Base-by-base conservation (phyloP, 257 asterid genomes). In the Avicennia marina region DNA sequence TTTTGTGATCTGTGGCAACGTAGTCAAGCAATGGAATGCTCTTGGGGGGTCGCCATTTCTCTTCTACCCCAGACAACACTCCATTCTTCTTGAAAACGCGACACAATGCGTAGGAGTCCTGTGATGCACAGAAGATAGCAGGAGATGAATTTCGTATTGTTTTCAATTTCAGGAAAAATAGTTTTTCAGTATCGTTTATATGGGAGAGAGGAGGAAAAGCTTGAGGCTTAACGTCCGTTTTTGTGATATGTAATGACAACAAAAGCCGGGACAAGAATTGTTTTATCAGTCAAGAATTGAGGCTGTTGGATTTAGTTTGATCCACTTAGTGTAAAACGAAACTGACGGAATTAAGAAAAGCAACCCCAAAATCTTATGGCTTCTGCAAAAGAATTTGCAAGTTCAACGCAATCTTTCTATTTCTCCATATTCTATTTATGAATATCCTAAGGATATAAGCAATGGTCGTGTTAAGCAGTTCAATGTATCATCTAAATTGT, bases 1-100 rank as follows among this genome's bases (percentile, higher is more conserved):
- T 85, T 57, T 91, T 82, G 4, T 75, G 86, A 64, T 85, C 88
- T 56, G 43, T 54, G 52, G 63, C 52, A 24, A 57, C 75, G 48
- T 82, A 82, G 20, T 84, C 94, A 17, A 82, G 76, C 59, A 78
- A 45, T 11, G 85, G 71, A 17, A 81, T 38, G 74, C 55, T 75
- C 59, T 86, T 84, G n/a, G n/a, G n/a, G 12, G 87, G 61, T 66
- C 82, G 95, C 11, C 89, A 93, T 72, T 74, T 86, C 36, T 84
- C 96, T 69, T 91, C 98, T 55, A 77, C 66, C 6, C 88, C 96
- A 0, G 88, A 41, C 75, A 94, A 85, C 44, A 81, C 51, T 29
- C 95, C 96, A 38, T 91, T 91, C 65, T 91, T 91, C 86, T 91
- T 91, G 88, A 91, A 91, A 29, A 91, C 96, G 5, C 96, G 93